Base-by-base conservation (phyloP, 352 stramenopile genomes). In the Hyaloperonospora brassicae region DNA sequence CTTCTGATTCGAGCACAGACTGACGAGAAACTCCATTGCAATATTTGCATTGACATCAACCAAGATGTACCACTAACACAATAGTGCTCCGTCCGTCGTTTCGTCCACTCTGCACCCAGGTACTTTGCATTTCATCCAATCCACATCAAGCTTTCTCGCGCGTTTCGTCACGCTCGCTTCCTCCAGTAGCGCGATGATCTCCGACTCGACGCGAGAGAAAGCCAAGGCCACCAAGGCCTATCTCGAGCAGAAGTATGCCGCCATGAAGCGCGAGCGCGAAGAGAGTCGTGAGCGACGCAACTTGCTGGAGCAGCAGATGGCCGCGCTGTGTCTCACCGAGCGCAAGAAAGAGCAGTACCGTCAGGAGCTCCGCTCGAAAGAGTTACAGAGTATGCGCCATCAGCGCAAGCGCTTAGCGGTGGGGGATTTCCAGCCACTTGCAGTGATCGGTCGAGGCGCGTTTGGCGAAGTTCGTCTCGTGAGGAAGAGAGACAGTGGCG, bases 381-480 rank as follows among this genome's bases (percentile, higher is more conserved):
- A 94, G 55, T 57, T 89, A 27, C 68, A 87, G 62, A 85, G 72
- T 61, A 76, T 94, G 53, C 79, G 81, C 0, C 81, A 94, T 44
- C 77, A 89, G 52, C 79, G 84, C 50, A 90, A 94, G 61, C 77
- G 80, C 5, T 66, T 94, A 10, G 73, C 67, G 2, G 81, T 91
- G 1, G 52, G 93, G 34, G 97, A 99, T 70, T 99, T 99, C 68
- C 85, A 98, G 57, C 92, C 87, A 27, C 73, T 99, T 1, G 88
- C 88, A 1, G 89, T 99, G 2, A 98, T 99, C 68, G 97, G 97
- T 5, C 71, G 96, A 24, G 97, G 97, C n/a, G 96, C 97, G 11
- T 99, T 99, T 66, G 97, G 97, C 25, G 96, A 99, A 64, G 97
- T 99, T 30, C 80, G 82, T 10, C 76, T 94, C 14, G 84, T 93